Percentiles rank a stretch among this genome's conserved stretches.
phyloP scores from a whole-genome alignment of 345 rosid species.

The Gossypium mustelinum region DNA sequence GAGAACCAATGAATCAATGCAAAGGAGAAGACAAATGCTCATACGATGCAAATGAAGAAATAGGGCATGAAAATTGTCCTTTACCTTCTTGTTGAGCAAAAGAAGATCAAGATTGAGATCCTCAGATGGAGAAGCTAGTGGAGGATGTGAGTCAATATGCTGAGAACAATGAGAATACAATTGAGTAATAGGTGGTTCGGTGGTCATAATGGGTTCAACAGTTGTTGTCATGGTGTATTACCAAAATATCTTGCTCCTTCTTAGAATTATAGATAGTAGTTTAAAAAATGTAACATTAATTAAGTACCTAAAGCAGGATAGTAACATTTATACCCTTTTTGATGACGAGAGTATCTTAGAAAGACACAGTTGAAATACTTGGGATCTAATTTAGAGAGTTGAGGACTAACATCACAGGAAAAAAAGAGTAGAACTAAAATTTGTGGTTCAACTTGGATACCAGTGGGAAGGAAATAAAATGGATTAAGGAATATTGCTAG shows the following conservation, averaged over 20 bases:
- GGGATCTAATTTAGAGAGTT: background rate
- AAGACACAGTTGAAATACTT: background rate
- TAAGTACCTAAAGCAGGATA: background rate
- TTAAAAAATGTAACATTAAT: background rate
- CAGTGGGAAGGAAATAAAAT: background rate
- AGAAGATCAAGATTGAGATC: too few species aligned
- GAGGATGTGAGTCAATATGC: background rate
- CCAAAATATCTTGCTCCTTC: background rate
- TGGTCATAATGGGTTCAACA: background rate
- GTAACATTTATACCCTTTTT: background rate
- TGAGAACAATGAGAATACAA: background rate
- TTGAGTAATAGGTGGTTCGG: background rate
- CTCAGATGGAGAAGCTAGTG: too few species aligned
- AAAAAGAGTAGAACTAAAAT: background rate
- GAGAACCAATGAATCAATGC: too few species aligned
- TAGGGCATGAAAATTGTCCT: too few species aligned
- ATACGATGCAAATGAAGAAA: too few species aligned
- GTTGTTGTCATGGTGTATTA: background rate
- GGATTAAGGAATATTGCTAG: background rate
- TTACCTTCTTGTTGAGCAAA: too few species aligned
- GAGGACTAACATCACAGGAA: background rate
- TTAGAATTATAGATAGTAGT: background rate
- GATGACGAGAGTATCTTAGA: background rate
- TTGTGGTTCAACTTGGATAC: background rate
- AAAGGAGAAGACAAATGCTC: too few species aligned